These are phyloP conservation scores for Podospora pseudoanserina DNA, from an alignment of 495 filamentous ascomycete species.

Conservation along the genomic window DNA sequence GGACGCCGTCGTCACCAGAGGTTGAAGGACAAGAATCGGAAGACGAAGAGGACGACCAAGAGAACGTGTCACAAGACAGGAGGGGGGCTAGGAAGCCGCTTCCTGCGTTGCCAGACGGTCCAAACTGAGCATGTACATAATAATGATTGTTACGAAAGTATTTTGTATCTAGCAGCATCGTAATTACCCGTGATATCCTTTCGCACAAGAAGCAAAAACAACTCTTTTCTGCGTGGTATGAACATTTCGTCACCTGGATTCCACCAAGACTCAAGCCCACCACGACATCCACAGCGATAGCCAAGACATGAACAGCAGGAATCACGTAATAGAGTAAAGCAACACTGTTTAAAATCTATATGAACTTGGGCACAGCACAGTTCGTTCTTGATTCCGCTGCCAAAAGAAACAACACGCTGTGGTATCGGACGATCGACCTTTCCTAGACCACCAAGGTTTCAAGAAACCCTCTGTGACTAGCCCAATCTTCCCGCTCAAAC, in stretches of 20 bases:
- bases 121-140: conserved; percentile 23
- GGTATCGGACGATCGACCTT: conserved; percentile 29
- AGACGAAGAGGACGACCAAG: conserved; percentile 2
- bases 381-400: neutral
- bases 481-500: conserved; percentile 27
- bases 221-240: neutral
- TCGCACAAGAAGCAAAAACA: neutral
- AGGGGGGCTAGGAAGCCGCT: conserved; percentile 43
- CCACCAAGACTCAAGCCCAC: neutral
- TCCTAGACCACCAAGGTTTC: conserved; percentile 34
- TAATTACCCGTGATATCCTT: neutral
- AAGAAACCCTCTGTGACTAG: conserved; percentile 29
- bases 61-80: neutral
- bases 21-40: conserved; percentile 1
- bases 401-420: conserved; percentile 24
- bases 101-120: conserved; percentile 49
- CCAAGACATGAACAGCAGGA: neutral
- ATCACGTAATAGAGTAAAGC: conserved; percentile 1
- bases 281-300: neutral
- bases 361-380: neutral
- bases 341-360: conserved; percentile 9
- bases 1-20: neutral
- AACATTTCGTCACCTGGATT: neutral
- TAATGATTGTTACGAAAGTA: conserved; percentile 6
- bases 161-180: neutral